Evolutionary conservation across 73 alveolate species (phyloP).

Genomic region (Uronychia setigera): DNA sequence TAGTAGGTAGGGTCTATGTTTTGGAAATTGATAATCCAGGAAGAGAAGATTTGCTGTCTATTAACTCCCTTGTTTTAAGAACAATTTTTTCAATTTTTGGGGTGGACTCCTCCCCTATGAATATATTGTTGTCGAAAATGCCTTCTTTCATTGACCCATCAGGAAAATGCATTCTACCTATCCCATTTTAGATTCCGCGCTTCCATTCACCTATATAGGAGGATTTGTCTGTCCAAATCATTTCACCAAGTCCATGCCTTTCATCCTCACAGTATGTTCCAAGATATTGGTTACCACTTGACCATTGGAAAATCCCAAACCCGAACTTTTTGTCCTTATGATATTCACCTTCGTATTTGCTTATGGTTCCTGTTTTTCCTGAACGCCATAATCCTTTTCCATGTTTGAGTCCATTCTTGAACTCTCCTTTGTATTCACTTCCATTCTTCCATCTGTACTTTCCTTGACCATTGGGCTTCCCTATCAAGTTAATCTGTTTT

Average conservation of each 20-base stretch:
- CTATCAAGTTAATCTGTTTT: too few species aligned
- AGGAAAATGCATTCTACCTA: too few species aligned
- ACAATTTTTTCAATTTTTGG: too few species aligned
- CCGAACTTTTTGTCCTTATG: slow-evolving; percentile 11
- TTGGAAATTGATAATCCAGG: too few species aligned
- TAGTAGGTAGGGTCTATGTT: too few species aligned
- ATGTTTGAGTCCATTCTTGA: slow-evolving; percentile 15
- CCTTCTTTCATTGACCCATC: too few species aligned
- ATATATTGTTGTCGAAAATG: too few species aligned
- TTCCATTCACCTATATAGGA: slow-evolving; percentile 45
- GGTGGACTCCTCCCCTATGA: too few species aligned
- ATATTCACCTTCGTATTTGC: slow-evolving; percentile 48
- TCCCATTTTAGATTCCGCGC: too few species aligned
- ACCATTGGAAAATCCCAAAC: slow-evolving; percentile 24
- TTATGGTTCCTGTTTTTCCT: slow-evolving; percentile 34
- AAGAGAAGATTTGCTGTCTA: too few species aligned
- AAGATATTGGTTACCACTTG: slow-evolving; percentile 34
- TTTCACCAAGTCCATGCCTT: slow-evolving; percentile 50
- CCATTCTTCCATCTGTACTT: slow-evolving; percentile 73
- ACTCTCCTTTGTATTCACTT: slow-evolving; percentile 25
- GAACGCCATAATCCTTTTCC: slow-evolving; percentile 15
- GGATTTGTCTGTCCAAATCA: slow-evolving; percentile 57
- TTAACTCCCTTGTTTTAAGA: too few species aligned
- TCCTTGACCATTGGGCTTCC: slow-evolving; percentile 91
- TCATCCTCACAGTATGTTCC: slow-evolving; percentile 46